These are phyloP conservation scores for Diaporthe batatas DNA, from an alignment of 2,329 filamentous ascomycete genomes.

Conservation along the genomic window DNA sequence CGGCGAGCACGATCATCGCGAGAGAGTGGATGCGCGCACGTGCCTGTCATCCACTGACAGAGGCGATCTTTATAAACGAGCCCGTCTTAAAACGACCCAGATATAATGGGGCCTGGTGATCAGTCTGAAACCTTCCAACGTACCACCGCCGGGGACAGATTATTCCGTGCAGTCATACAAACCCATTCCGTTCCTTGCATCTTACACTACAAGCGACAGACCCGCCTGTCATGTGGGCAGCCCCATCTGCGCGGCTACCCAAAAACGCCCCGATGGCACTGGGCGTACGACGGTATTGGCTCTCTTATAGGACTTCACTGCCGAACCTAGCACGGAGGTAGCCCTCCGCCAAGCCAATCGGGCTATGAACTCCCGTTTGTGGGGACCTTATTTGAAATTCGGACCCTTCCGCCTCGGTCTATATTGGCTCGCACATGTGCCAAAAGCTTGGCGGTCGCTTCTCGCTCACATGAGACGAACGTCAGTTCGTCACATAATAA, in stretches of 20 bases:
- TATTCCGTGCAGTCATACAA: neutral
- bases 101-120: neutral
- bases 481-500: neutral
- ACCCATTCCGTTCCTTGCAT: too few species aligned
- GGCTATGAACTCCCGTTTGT: constrained; percentile 12
- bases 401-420: constrained; percentile 14
- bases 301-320: neutral
- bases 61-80: neutral
- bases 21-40: neutral
- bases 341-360: constrained; percentile 15
- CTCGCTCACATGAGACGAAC: neutral
- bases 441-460: constrained; percentile 7
- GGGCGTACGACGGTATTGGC: neutral
- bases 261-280: neutral
- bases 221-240: constrained; percentile 8
- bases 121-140: neutral
- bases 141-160: neutral
- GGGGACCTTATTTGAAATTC: neutral
- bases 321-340: constrained; percentile 10
- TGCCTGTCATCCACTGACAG: neutral
- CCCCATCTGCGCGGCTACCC: neutral
- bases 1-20: neutral
- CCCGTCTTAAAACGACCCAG: neutral
- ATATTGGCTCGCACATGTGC: constrained; percentile 6
- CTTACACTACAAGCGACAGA: neutral